Conservation (phyloP, 2,329 filamentous ascomycete species). For the Colletotrichum lindemuthianum region DNA sequence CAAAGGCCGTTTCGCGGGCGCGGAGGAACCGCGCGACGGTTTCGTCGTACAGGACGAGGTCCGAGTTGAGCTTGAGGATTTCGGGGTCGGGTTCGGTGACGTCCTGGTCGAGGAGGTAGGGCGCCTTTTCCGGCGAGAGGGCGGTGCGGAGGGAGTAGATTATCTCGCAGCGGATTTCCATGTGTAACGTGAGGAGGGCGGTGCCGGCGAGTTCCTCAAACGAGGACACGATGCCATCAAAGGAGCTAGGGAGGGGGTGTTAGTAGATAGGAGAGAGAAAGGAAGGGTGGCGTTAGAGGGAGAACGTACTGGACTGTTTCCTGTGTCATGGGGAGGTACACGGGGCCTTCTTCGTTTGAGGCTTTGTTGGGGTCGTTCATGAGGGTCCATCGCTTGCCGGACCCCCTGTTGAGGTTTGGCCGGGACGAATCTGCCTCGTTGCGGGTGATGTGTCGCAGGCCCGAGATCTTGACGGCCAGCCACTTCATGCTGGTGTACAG, state of each 20-base stretch:
- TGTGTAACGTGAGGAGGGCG: conserved; percentile 85
- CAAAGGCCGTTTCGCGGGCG: conserved; percentile 75
- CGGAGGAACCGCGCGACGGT: conserved; percentile 79
- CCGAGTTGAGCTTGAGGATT: conserved; percentile 84
- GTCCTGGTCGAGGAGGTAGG: conserved; percentile 74
- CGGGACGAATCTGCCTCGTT: conserved; percentile 74
- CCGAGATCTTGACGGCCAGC: conserved; percentile 85
- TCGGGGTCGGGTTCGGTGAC: conserved; percentile 81
- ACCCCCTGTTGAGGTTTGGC: conserved; percentile 62
- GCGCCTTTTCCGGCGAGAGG: conserved; percentile 68
- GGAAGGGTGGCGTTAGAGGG: not conserved
- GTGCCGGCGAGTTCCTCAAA: conserved; percentile 84
- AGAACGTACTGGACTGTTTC: conserved; percentile 80
- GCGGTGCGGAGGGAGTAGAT: conserved; percentile 78
- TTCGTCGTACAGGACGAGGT: conserved; percentile 89
- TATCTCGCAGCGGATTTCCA: conserved; percentile 87
- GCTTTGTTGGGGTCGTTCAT: conserved; percentile 71
- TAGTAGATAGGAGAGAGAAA: conserved; percentile 32
- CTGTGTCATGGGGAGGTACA: conserved; percentile 87
- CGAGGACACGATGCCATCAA: conserved; percentile 86
- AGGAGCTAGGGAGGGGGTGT: conserved; percentile 64
- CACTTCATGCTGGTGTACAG: conserved; percentile 99
- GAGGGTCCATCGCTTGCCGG: conserved; percentile 84
- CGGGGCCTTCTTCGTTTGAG: conserved; percentile 69
- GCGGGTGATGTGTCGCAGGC: conserved; percentile 83